phyloP scores from a whole-genome alignment of 768 basidiomycete genomes.

The Mycena galopus region DNA sequence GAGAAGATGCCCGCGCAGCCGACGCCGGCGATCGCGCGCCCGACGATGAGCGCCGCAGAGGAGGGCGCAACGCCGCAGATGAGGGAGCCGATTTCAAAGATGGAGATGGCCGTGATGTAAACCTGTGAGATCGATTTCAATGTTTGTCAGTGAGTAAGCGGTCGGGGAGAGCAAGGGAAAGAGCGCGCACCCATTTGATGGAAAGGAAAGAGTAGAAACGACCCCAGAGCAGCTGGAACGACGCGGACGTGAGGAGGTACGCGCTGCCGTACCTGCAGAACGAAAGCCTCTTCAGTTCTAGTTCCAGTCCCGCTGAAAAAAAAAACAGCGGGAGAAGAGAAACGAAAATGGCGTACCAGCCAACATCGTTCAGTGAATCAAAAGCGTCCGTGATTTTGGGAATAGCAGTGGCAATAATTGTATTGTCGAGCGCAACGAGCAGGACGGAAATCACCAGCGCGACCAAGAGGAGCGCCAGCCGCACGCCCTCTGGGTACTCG shows the following conservation, averaged over 20 bases:
- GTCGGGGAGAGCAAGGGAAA: background rate
- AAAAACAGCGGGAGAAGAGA: too few species aligned
- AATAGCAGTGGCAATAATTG: conserved; percentile 11
- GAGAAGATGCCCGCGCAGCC: conserved; percentile 54
- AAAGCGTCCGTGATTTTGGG: conserved; percentile 26
- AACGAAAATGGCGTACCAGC: background rate
- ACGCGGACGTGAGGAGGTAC: conserved; percentile 23
- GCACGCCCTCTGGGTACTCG: conserved; percentile 25
- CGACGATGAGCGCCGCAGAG: conserved; percentile 51
- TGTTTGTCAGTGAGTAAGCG: too few species aligned
- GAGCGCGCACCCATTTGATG: conserved; percentile 32
- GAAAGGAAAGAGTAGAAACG: conserved; percentile 39
- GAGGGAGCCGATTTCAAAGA: conserved; percentile 62
- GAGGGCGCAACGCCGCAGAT: conserved; percentile 52
- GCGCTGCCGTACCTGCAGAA: conserved; percentile 15
- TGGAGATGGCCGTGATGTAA: conserved; percentile 36
- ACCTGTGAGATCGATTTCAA: conserved; percentile 12
- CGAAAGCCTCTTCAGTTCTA: too few species aligned
- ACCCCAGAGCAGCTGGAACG: conserved; percentile 25
- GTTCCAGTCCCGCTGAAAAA: too few species aligned
- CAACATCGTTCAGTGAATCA: conserved; percentile 20
- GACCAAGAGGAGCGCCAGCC: conserved; percentile 11
- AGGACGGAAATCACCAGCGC: conserved; percentile 28
- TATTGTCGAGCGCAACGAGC: conserved; percentile 24
- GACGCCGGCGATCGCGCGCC: conserved; percentile 59